Percentiles rank a stretch among this genome's conserved stretches.
Evolutionary conservation across 257 asterid species (phyloP).

Genomic region (Nicotiana benthamiana): DNA sequence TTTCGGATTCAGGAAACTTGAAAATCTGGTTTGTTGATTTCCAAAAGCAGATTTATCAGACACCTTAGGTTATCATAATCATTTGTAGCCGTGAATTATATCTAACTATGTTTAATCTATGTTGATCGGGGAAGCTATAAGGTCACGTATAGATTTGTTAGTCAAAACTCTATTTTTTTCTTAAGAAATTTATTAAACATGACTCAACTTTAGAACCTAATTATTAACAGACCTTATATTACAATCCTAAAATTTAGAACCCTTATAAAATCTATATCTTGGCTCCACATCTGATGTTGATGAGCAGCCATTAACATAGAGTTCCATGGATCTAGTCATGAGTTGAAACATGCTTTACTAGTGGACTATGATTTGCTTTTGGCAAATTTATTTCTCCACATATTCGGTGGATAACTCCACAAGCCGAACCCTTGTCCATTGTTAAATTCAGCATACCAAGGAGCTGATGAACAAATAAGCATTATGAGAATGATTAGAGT

Average conservation of each 20-base stretch:
- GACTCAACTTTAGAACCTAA: no score
- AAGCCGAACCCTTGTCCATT: neutral
- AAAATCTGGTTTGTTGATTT: no score
- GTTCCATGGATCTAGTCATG: neutral
- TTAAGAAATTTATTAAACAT: fast-evolving
- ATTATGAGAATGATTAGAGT: neutral
- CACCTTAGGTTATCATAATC: neutral
- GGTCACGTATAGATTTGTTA: no score
- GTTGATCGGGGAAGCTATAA: neutral
- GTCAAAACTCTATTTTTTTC: no score
- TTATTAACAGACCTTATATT: no score
- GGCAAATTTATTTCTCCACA: neutral
- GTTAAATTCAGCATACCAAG: neutral
- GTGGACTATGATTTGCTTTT: neutral
- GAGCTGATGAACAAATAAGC: neutral
- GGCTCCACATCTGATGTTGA: neutral
- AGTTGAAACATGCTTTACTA: neutral
- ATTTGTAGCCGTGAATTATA: neutral
- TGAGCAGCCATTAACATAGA: neutral
- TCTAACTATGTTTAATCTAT: no score
- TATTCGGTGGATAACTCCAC: neutral
- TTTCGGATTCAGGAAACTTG: no score
- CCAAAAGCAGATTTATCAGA: neutral
- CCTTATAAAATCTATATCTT: no score
- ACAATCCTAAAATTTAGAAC: no score